phyloP scores from a whole-genome alignment of 768 basidiomycete genomes.

The Kwoniella bestiolae region DNA sequence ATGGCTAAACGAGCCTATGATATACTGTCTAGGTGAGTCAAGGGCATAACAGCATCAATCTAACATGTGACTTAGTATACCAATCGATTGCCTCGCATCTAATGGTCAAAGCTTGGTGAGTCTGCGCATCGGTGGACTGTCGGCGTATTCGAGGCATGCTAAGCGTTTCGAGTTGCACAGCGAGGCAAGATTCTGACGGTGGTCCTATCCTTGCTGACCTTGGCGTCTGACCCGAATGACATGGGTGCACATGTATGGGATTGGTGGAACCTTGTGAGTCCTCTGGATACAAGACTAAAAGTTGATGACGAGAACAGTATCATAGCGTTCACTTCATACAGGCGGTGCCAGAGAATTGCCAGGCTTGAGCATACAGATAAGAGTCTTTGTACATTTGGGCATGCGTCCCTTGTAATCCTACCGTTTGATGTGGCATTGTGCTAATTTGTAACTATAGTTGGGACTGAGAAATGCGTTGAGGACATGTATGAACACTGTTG shows the following conservation, averaged over 20 bases:
- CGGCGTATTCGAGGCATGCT: background rate
- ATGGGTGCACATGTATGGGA: background rate
- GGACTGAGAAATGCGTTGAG: too few relatives aligned
- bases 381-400: too few relatives aligned
- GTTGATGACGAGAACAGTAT: background rate
- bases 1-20: background rate
- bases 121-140: background rate
- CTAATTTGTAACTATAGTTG: too few relatives aligned
- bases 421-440: too few relatives aligned
- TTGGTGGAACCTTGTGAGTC: conserved; percentile 6
- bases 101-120: conserved; percentile 4
- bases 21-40: conserved; percentile 2
- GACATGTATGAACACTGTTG: too few relatives aligned
- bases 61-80: background rate
- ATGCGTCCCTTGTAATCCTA: too few relatives aligned
- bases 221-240: background rate
- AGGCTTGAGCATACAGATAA: too few relatives aligned
- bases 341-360: background rate
- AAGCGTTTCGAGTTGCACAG: background rate
- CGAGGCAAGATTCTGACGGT: background rate
- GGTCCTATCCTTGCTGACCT: background rate
- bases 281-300: background rate
- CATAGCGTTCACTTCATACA: conserved; percentile 1
- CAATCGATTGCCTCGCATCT: conserved; percentile 1
- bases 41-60: background rate